Evolutionary conservation across 1,284 basidiomycete species (phyloP).

Genomic region (Kwoniella shivajii): DNA sequence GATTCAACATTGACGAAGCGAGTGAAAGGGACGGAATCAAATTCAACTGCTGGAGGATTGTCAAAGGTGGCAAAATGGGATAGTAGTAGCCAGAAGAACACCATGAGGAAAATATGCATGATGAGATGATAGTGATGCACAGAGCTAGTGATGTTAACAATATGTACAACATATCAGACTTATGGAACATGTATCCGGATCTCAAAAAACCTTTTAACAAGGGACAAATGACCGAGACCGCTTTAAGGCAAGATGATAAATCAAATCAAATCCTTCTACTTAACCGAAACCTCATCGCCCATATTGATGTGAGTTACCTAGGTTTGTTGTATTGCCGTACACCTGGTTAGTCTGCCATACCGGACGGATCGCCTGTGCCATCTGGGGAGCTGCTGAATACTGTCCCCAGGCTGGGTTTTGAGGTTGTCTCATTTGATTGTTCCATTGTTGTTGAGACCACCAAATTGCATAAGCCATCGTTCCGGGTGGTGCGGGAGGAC

Average conservation of each 20-base stretch:
- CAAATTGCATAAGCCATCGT: conserved; percentile 29
- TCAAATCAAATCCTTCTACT: too few species aligned
- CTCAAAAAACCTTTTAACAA: too few species aligned
- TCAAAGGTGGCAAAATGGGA: not conserved
- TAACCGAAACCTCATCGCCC: not conserved
- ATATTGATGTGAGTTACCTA: conserved; percentile 2
- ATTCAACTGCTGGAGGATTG: not conserved
- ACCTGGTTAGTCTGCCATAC: not conserved
- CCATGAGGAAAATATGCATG: too few species aligned
- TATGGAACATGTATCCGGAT: too few species aligned
- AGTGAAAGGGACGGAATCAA: conserved; percentile 1
- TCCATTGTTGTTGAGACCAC: conserved; percentile 29
- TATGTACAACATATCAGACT: too few species aligned
- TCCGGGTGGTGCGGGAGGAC: conserved; percentile 26
- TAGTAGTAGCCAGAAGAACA: too few species aligned
- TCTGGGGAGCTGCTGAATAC: conserved; percentile 3
- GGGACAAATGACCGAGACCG: too few species aligned
- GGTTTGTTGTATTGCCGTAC: too few species aligned
- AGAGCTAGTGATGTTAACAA: too few species aligned
- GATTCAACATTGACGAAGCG: not conserved
- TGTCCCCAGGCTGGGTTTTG: not conserved
- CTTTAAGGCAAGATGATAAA: too few species aligned
- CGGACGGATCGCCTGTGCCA: not conserved
- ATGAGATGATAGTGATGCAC: too few species aligned
- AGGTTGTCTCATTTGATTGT: conserved; percentile 13